Evolutionary conservation across 306 rosid genomes (phyloP), one percentile per base, ranked within the genome.

Genomic region (Prosopis cineraria): DNA sequence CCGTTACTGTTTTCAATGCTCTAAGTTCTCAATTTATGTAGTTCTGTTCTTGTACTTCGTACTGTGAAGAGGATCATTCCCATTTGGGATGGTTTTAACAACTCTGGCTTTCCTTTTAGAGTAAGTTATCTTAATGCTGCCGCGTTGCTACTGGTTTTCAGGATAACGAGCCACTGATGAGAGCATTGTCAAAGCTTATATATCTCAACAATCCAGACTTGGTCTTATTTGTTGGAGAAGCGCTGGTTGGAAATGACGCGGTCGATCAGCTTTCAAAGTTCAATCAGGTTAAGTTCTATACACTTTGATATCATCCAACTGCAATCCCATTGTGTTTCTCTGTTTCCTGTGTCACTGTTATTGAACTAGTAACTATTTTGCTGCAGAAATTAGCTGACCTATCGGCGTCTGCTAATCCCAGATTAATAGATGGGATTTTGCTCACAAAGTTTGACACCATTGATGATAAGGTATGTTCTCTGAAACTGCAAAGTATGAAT

Each of bases 211-310:
- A 43, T 73, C 99, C 99, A 7, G 99, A 96, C 85, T 90, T 96
- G 40, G 94, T 96, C 85, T 87, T 96, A 80, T 96, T 96, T 72
- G 98, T 96, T 41, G 99, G 99, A 45, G 99, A 96, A 86, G 99
- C 99, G 53, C 89, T 96, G 82, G 99, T 93, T 11, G 99, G 99
- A 56, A 96, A 93, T 74, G 99, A 96, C 80, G 99, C 96, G 4
- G 99, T 96, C 75, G 99, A 96, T 89, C 99, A 96, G 84, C 99
- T 96, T 83, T 90, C 97, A 1, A 96, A 96, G 86, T 96, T 96
- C 75, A 90, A 96, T 82, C 98, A 96, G 97, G 99, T 93, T 76
- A 39, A 40, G 31, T 62, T 76, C 69, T 79, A 62, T 34, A 34
- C 68, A 65, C 37, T 37, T 52, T 30, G 2, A 25, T 72, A 20